Conservation (phyloP, 2,329 filamentous ascomycete species). For the Coniella lustricola region DNA sequence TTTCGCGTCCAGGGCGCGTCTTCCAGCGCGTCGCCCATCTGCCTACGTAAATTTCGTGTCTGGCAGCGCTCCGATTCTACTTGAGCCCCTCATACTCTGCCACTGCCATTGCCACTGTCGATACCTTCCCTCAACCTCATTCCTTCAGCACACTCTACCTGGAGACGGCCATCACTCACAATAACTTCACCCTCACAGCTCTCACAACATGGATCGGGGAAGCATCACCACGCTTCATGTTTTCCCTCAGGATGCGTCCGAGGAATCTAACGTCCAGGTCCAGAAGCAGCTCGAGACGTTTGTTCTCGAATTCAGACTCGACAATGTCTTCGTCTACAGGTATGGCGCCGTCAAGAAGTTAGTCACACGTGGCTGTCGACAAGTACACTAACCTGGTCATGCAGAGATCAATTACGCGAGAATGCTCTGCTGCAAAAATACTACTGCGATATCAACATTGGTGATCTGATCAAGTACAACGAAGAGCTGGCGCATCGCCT, state of each 20-base stretch:
- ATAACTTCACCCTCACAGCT: no score
- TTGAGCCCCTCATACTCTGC: not conserved
- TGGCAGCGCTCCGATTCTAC: not conserved
- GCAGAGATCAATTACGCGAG: constrained; percentile 86
- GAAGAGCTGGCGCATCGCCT: constrained; percentile 89
- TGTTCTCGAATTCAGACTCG: constrained; percentile 86
- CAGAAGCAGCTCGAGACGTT: constrained; percentile 82
- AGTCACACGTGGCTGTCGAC: constrained; percentile 6
- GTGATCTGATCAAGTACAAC: constrained; percentile 91
- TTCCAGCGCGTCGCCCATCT: not conserved
- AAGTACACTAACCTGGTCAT: constrained; percentile 1
- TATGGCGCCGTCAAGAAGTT: constrained; percentile 31
- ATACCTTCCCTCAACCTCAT: not conserved
- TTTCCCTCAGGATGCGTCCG: constrained; percentile 59
- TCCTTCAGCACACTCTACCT: not conserved
- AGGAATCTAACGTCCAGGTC: constrained; percentile 64
- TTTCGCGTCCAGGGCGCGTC: constrained; percentile 1
- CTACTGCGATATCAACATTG: constrained; percentile 93
- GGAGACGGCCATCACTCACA: no score
- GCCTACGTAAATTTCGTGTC: constrained; percentile 1
- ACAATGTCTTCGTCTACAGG: constrained; percentile 94
- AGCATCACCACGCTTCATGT: constrained; percentile 82
- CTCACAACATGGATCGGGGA: constrained; percentile 67
- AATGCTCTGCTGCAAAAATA: constrained; percentile 93
- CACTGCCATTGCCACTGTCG: not conserved